Base-by-base conservation (phyloP, 192 early-diverging fungal genomes). In the Entomortierella beljakovae region DNA sequence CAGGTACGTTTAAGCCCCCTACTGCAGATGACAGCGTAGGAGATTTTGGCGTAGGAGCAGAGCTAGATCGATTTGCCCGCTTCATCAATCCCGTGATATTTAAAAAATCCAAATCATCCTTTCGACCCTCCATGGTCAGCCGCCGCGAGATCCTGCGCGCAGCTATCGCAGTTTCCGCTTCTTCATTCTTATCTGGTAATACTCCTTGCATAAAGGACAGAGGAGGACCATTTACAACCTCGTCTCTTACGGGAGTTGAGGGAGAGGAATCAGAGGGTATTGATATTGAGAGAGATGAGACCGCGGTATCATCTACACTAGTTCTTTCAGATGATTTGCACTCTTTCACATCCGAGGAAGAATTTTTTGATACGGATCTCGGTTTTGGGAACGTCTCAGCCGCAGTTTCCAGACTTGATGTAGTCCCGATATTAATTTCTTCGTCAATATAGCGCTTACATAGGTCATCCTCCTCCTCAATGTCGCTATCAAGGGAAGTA, bases 91-190 rank as follows among this genome's bases (percentile, higher is more conserved):
- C 42, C 6, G 42, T 18, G 23, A 71, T 55, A 25, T 71, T 71
- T n/a, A 71, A 57, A 57, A 71, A 42, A 38, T 71, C 61, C 7
- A 64, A 46, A 3, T 54, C 61, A 57, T 71, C 70, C 13, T 53
- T 61, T 15, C 70, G 70, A 3, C 70, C 70, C 31, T 71, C 70
- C 70, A 71, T 71, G 3, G 70, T 71, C 35, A 71, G 49, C 8
- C 70, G 60, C 8, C 70, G 60, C 2, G 70, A 71, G 23, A 71
- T 71, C 26, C 37, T 55, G 0, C 70, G 70, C 5, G 70, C 70
- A 23, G 70, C 70, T 23, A 35, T 11, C n/a, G 61, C 70, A 23
- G 70, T 64, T 26, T 71, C 61, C 23, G 62, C 61, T 9, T 63
- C 23, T 33, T 63, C 61, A 20, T 57, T 43, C 13, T 20, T 13